phyloP scores from a whole-genome alignment of 139 green algal genomes.

The Spirogloea muscicola region DNA sequence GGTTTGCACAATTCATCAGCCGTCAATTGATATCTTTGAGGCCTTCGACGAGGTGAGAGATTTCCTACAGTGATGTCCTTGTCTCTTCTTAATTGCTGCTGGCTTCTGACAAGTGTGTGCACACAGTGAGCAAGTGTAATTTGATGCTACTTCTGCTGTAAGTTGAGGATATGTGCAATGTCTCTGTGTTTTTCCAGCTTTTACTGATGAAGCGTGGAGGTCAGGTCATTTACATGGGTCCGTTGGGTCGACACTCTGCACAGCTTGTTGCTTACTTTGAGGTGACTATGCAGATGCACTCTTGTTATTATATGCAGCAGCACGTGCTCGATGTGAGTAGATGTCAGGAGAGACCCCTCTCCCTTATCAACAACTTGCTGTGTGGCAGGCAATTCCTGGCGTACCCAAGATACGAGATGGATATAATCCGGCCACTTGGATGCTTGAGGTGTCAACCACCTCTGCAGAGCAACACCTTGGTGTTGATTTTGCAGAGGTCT shows the following conservation, averaged over 20 bases:
- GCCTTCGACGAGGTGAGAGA: constrained; percentile 33
- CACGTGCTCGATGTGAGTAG: too few relatives aligned
- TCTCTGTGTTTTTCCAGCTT: constrained; percentile 50
- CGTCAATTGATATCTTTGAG: constrained; percentile 49
- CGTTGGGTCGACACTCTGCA: constrained; percentile 58
- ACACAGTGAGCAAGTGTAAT: too few relatives aligned
- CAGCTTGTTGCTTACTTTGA: constrained; percentile 44
- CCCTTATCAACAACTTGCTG: too few relatives aligned
- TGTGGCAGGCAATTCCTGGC: constrained; percentile 2
- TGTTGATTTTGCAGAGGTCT: constrained; percentile 38
- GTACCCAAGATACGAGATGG: constrained; percentile 41
- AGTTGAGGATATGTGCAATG: too few relatives aligned
- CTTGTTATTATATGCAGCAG: too few relatives aligned
- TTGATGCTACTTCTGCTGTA: too few relatives aligned
- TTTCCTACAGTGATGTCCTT: too few relatives aligned
- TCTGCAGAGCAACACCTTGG: constrained; percentile 10
- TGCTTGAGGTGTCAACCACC: constrained; percentile 59
- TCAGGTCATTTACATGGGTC: constrained; percentile 73
- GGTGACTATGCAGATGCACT: too few relatives aligned
- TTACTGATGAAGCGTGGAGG: constrained; percentile 73
- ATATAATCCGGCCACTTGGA: constrained; percentile 75
- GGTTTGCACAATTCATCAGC: constrained; percentile 91
- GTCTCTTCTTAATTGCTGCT: too few relatives aligned
- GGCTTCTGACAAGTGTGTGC: too few relatives aligned
- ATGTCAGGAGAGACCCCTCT: too few relatives aligned